These are phyloP conservation scores for Papiliotrema fonsecae DNA, from an alignment of 1,284 basidiomycete species.

Conservation along the genomic window DNA sequence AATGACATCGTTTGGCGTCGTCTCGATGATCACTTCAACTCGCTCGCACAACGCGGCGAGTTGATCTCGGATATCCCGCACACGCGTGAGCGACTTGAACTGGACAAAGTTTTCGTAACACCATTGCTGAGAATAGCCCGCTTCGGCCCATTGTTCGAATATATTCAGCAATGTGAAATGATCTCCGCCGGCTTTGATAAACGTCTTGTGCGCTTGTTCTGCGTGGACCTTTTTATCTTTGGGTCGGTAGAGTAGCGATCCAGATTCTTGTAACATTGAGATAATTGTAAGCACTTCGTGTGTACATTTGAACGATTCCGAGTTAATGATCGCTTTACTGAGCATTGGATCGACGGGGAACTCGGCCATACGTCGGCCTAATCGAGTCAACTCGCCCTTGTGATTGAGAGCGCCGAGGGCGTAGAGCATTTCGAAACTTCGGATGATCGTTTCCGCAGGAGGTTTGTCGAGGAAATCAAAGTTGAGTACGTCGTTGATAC, in stretches of 20 bases:
- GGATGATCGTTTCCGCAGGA: constrained; percentile 95
- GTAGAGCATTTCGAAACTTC: constrained; percentile 88
- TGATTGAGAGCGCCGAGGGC: constrained; percentile 95
- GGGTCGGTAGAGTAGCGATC: constrained; percentile 90
- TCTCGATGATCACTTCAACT: constrained; percentile 84
- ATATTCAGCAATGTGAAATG: constrained; percentile 96
- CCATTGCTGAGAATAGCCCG: constrained; percentile 86
- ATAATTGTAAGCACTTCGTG: constrained; percentile 97
- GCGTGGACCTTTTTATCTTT: constrained; percentile 96
- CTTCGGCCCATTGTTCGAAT: constrained; percentile 98
- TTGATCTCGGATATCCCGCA: constrained; percentile 92
- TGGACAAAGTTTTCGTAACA: constrained; percentile 97
- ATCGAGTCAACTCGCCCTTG: constrained; percentile 89
- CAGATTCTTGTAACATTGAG: constrained; percentile 93
- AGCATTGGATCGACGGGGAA: constrained; percentile 99
- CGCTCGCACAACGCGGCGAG: constrained; percentile 91
- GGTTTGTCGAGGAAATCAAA: constrained; percentile 63
- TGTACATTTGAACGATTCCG: constrained; percentile 90
- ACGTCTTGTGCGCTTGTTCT: constrained; percentile 94
- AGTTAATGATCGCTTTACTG: constrained; percentile 91
- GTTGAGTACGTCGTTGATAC: constrained; percentile 60
- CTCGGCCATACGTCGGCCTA: constrained; percentile 96
- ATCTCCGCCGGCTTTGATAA: constrained; percentile 91
- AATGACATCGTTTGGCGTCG: constrained; percentile 86
- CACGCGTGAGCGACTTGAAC: constrained; percentile 89